A percentile compares a stretch with the other conserved stretches of the same genome.
phyloP scores from a whole-genome alignment of 139 green algal species.

The Desmodesmus armatus region DNA sequence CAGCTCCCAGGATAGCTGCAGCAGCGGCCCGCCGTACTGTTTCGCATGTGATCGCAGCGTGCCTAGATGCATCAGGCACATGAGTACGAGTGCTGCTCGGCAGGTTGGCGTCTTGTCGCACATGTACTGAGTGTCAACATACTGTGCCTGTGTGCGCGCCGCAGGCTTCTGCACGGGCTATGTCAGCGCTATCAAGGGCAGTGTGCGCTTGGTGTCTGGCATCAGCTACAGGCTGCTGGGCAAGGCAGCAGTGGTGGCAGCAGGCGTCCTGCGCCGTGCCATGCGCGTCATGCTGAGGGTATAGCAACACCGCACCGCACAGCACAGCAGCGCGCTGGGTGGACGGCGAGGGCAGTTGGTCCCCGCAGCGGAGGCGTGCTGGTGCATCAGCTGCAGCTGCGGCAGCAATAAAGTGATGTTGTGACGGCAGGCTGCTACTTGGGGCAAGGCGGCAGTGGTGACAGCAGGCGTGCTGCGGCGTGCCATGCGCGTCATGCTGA shows the following conservation, averaged over 20 bases:
- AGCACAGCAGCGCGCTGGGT: too few relatives aligned
- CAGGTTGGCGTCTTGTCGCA: too few relatives aligned
- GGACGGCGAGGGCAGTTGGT: too few relatives aligned
- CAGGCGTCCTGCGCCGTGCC: background rate
- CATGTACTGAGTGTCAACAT: too few relatives aligned
- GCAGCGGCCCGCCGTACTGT: too few relatives aligned
- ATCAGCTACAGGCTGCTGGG: slow-evolving; percentile 4
- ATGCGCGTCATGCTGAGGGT: background rate
- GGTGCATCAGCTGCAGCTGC: background rate
- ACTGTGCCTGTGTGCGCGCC: background rate
- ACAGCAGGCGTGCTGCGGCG: background rate
- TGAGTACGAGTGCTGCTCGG: too few relatives aligned
- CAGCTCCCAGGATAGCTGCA: too few relatives aligned
- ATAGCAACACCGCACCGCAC: too few relatives aligned
- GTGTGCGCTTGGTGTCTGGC: slow-evolving; percentile 22
- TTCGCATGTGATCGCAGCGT: too few relatives aligned
- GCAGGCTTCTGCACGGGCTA: slow-evolving; percentile 45
- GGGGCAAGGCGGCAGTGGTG: background rate
- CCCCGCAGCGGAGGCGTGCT: background rate
- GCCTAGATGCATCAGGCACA: too few relatives aligned
- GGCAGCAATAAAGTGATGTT: background rate
- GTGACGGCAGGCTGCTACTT: background rate
- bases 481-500: background rate
- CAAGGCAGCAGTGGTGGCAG: background rate
- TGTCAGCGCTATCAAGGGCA: slow-evolving; percentile 41